Evolutionary conservation across 768 basidiomycete genomes (phyloP), one percentile per base, ranked within the genome.

Genomic region (Boletus huronensis): DNA sequence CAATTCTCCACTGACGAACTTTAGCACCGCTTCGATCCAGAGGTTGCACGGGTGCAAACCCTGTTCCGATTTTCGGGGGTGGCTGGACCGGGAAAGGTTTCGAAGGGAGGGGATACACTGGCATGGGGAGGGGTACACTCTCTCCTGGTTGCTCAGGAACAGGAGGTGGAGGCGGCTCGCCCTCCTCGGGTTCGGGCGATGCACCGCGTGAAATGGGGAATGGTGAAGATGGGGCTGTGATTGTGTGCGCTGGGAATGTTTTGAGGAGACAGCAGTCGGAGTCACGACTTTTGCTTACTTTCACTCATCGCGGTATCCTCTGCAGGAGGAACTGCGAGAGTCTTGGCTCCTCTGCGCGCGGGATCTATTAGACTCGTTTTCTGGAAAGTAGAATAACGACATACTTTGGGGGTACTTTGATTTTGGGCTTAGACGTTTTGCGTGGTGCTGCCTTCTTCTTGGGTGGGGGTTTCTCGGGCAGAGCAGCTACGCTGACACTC

Each of bases 31-130:
- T 80, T 63, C 81, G 84, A 65, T 91, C 90, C 25, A 92, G 75
- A 40, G 86, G 77, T 36, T 87, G 68, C 28, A 79, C 67, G 0
- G 87, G 82, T 13, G 89, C 87, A 59, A 87, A 85, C 11, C 88
- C 87, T 6, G 85, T 79, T 17, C 76, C 74, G n/a, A 91, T 84
- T 73, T 90, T 91, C 0, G 81, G 82, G 2, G 88, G 84, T 29
- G 83, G 84, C 61, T 89, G 88, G 13, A 92, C 90, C 0, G 87
- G 84, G 72, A 90, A 90, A 0, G 89, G 88, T 69, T 87, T 90
- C n/a, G 83, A 79, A 13, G 90, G 89, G 23, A 91, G 79, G 1
- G 90, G 87, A 58, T 90, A 92, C 28, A 84, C 70, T 3, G 90
- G 90, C 3, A 87, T 2, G 28, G 64, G 64, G 36, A 64, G 76